These are phyloP conservation scores for Thelonectria olida DNA, from an alignment of 2,329 filamentous ascomycete species.

Conservation along the genomic window DNA sequence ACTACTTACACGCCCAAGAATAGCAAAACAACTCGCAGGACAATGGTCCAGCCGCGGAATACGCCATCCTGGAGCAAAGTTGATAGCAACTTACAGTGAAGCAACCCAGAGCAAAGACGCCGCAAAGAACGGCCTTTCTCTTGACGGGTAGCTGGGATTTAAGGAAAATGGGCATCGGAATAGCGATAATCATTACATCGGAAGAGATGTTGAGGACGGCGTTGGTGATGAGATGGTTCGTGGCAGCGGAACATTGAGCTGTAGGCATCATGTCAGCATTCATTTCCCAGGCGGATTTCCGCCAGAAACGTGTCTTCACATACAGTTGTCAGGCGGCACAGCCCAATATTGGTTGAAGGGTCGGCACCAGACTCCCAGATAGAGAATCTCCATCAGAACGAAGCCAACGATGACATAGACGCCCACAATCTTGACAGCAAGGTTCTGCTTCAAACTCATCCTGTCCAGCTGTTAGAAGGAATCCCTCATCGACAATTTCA, in stretches of 20 bases:
- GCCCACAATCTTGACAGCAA: conserved; percentile 58
- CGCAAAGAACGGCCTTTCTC: conserved; percentile 62
- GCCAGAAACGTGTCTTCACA: conserved; percentile 17
- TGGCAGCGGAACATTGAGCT: conserved; percentile 66
- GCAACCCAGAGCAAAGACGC: conserved; percentile 55
- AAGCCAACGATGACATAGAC: conserved; percentile 57
- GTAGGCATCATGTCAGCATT: conserved; percentile 16
- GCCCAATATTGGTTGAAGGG: conserved; percentile 67
- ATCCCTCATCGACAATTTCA: background rate
- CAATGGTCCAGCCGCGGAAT: background rate
- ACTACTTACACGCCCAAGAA: no score
- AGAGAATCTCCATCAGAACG: conserved; percentile 60
- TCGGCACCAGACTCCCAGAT: conserved; percentile 62
- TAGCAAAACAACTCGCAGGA: background rate
- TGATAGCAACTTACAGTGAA: conserved; percentile 53
- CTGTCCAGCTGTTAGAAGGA: conserved; percentile 39
- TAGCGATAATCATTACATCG: conserved; percentile 66
- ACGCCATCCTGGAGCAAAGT: background rate
- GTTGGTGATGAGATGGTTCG: conserved; percentile 67
- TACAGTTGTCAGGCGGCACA: conserved; percentile 61
- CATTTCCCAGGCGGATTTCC: background rate
- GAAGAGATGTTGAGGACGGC: conserved; percentile 68
- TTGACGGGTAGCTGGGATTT: conserved; percentile 58
- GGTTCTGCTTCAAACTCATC: conserved; percentile 55
- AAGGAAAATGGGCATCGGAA: conserved; percentile 64